These are phyloP conservation scores for Cucurbitaria berberidis DNA, from an alignment of 2,329 filamentous ascomycete species.

Conservation along the genomic window DNA sequence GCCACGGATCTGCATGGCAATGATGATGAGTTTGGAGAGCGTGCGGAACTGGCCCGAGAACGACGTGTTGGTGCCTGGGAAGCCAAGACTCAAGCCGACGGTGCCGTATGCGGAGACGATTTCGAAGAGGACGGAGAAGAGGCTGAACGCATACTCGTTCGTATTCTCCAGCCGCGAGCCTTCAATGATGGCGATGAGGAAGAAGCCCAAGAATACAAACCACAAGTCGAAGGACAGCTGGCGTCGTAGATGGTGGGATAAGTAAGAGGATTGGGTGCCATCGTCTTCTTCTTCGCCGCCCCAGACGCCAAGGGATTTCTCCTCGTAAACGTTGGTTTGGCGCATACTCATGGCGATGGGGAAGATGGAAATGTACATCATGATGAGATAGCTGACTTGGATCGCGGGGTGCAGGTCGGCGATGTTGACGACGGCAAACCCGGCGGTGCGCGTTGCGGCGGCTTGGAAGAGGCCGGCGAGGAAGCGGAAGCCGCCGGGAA, in stretches of 20 bases:
- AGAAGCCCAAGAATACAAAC: constrained; percentile 94
- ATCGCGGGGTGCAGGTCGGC: constrained; percentile 83
- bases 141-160: constrained; percentile 60
- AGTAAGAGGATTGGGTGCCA: constrained; percentile 74
- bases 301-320: constrained; percentile 81
- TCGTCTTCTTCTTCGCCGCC: constrained; percentile 57
- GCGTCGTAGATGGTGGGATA: constrained; percentile 87
- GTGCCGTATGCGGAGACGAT: constrained; percentile 69
- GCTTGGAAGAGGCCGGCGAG: constrained; percentile 91
- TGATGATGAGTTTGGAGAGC: constrained; percentile 69
- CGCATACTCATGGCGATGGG: constrained; percentile 96
- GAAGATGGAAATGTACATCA: constrained; percentile 99
- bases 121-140: constrained; percentile 55
- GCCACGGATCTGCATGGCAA: constrained; percentile 70
- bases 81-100: constrained; percentile 88
- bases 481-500: constrained; percentile 77
- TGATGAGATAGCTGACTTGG: constrained; percentile 92
- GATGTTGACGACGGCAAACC: constrained; percentile 82
- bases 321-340: constrained; percentile 94
- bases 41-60: constrained; percentile 82
- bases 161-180: constrained; percentile 70
- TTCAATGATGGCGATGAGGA: constrained; percentile 90
- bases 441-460: constrained; percentile 85
- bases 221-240: constrained; percentile 97
- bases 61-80: constrained; percentile 74